A percentile compares a stretch with the other conserved stretches of the same genome.
These are phyloP conservation scores for Monosporascus sp. DNA, from an alignment of 2,329 filamentous ascomycete genomes.

Conservation along the genomic window DNA sequence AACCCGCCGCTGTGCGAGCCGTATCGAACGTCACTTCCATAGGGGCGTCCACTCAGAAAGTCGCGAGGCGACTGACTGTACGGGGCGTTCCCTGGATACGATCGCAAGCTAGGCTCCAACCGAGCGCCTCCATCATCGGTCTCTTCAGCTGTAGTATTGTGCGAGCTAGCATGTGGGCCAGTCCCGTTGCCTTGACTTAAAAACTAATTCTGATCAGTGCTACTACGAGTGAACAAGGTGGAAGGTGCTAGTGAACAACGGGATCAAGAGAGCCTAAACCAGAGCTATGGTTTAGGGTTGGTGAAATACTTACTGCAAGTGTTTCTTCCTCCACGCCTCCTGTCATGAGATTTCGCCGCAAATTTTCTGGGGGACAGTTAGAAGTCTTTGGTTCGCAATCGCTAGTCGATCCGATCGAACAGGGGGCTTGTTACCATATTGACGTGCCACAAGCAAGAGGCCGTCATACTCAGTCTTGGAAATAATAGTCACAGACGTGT, in stretches of 20 bases:
- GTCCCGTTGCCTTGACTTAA: slow-evolving; percentile 13
- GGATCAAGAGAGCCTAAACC: slow-evolving; percentile 4
- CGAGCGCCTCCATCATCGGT: slow-evolving; percentile 2
- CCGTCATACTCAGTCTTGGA: slow-evolving; percentile 55
- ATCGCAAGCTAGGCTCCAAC: slow-evolving; percentile 1
- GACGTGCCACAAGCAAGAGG: slow-evolving; percentile 44
- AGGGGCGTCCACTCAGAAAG: neutral
- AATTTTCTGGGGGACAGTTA: slow-evolving; percentile 29
- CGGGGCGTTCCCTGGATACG: slow-evolving; percentile 1
- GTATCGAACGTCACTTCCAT: slow-evolving; percentile 1
- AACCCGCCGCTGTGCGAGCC: slow-evolving; percentile 1
- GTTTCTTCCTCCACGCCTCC: slow-evolving; percentile 43
- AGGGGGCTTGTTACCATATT: slow-evolving; percentile 46
- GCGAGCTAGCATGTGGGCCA: slow-evolving; percentile 3
- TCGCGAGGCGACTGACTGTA: neutral
- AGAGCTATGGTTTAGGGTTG: neutral
- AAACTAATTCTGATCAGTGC: slow-evolving; percentile 6
- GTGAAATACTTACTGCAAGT: slow-evolving; percentile 34
- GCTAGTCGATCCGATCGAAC: neutral
- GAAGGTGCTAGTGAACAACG: neutral
- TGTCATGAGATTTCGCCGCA: slow-evolving; percentile 42
- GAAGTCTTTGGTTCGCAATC: neutral
- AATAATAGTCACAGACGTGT: slow-evolving; percentile 45
- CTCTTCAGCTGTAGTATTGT: slow-evolving; percentile 4
- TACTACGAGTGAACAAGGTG: slow-evolving; percentile 13